phyloP scores from a whole-genome alignment of 441 rosid genomes.

The Viola pubescens region DNA sequence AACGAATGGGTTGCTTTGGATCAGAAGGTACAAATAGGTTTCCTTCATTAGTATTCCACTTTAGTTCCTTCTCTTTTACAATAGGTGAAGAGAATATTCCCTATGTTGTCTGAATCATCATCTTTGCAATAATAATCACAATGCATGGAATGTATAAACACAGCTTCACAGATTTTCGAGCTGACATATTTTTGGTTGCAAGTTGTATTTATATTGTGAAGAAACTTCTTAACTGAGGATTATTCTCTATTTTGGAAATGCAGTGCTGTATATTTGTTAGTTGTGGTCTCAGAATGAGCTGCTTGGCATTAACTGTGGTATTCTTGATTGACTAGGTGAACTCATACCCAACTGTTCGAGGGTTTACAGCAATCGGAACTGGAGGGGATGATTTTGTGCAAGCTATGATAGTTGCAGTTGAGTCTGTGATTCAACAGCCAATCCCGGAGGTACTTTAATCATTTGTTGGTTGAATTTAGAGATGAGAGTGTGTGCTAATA shows the following conservation, averaged over 20 bases:
- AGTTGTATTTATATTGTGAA: too few species aligned
- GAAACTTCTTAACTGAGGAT: too few species aligned
- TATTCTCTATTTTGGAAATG: too few species aligned
- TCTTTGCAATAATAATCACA: too few species aligned
- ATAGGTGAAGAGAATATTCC: background rate
- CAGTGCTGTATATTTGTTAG: background rate
- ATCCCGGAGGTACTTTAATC: constrained; percentile 59
- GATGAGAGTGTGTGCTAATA: background rate
- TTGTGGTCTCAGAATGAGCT: constrained; percentile 6
- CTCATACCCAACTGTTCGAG: constrained; percentile 85
- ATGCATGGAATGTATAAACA: too few species aligned
- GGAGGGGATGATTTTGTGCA: constrained; percentile 98
- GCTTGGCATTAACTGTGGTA: constrained; percentile 15
- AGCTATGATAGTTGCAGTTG: constrained; percentile 94
- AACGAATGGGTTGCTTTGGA: constrained; percentile 89
- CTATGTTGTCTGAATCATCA: background rate
- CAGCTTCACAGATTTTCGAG: too few species aligned
- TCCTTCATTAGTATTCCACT: background rate
- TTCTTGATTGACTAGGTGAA: constrained; percentile 51
- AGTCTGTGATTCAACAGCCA: constrained; percentile 75
- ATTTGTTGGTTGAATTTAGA: background rate
- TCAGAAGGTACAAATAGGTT: constrained; percentile 57
- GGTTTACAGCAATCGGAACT: constrained; percentile 92
- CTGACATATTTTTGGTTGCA: too few species aligned
- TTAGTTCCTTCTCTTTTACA: background rate